A percentile compares a stretch with the other conserved stretches of the same genome.
Evolutionary conservation across 768 basidiomycete genomes (phyloP).

Genomic region (Favolaschia claudopus): DNA sequence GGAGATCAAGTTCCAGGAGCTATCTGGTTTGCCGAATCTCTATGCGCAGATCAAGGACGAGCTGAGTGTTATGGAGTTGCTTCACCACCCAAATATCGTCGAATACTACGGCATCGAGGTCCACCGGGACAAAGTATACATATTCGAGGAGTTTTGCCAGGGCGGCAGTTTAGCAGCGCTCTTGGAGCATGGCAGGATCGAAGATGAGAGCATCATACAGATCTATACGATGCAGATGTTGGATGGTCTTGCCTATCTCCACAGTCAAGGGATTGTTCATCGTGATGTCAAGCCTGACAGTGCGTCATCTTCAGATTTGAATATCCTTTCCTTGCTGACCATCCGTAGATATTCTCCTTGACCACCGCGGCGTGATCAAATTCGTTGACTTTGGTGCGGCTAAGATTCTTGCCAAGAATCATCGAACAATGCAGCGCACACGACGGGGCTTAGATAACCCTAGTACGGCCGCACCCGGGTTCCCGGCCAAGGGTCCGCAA

Average conservation of each 20-base stretch:
- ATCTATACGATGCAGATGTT: conserved; percentile 98
- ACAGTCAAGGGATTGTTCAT: conserved; percentile 91
- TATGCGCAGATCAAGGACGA: conserved; percentile 96
- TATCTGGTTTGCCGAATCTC: conserved; percentile 85
- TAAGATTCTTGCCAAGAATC: conserved; percentile 92
- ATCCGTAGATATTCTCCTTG: conserved; percentile 86
- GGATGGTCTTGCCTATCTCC: conserved; percentile 92
- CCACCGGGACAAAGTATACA: conserved; percentile 97
- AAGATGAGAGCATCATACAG: conserved; percentile 95
- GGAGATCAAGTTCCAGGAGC: conserved; percentile 96
- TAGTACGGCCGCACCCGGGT: conserved; percentile 38
- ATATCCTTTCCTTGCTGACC: conserved; percentile 9
- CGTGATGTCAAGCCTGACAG: conserved; percentile 99
- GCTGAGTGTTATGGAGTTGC: conserved; percentile 96
- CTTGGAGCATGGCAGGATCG: conserved; percentile 92
- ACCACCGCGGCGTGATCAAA: conserved; percentile 91
- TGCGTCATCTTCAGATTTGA: conserved; percentile 50
- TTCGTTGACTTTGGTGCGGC: conserved; percentile 98
- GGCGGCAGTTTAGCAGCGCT: conserved; percentile 91
- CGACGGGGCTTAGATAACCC: conserved; percentile 61
- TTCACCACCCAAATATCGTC: conserved; percentile 96
- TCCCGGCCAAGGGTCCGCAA: conserved; percentile 59
- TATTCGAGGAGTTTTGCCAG: conserved; percentile 98
- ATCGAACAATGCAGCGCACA: conserved; percentile 79
- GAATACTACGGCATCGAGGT: conserved; percentile 99